Percentiles rank a stretch among this genome's conserved stretches.
These are phyloP conservation scores for Xylaria bambusicola DNA, from an alignment of 495 filamentous ascomycete genomes.

Conservation along the genomic window DNA sequence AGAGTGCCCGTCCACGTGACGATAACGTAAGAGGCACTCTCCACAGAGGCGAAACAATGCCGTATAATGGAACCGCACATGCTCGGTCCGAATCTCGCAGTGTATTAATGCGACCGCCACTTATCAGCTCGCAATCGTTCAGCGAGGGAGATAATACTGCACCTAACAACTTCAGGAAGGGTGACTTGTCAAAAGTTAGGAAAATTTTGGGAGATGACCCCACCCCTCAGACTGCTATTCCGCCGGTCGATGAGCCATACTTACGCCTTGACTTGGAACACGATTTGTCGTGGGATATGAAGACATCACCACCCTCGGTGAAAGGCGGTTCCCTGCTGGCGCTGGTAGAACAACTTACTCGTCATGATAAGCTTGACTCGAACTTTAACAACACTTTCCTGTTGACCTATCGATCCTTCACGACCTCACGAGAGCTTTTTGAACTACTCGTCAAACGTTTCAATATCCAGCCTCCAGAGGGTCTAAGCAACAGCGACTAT, in stretches of 20 bases:
- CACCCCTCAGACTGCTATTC: constrained; percentile 55
- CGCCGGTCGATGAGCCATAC: constrained; percentile 74
- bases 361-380: constrained; percentile 94
- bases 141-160: constrained; percentile 62
- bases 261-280: constrained; percentile 86
- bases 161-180: constrained; percentile 57
- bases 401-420: constrained; percentile 94
- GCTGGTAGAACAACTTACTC: constrained; percentile 92
- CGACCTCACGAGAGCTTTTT: constrained; percentile 84
- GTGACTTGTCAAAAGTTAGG: constrained; percentile 78
- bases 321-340: constrained; percentile 88
- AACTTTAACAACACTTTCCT: constrained; percentile 97
- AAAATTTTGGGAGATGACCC: constrained; percentile 85
- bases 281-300: constrained; percentile 86
- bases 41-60: constrained; percentile 47
- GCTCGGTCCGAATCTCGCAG: constrained; percentile 50
- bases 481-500: constrained; percentile 71
- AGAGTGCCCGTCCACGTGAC: constrained; percentile 40
- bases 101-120: constrained; percentile 32
- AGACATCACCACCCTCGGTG: constrained; percentile 67
- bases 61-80: constrained; percentile 40
- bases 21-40: constrained; percentile 41
- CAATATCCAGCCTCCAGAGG: constrained; percentile 88
- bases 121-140: constrained; percentile 65
- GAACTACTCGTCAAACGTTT: constrained; percentile 90